Evolutionary conservation across 2,329 filamentous ascomycete species (phyloP), one percentile per base, ranked within the genome.

Genomic region (Aspergillus sp.): DNA sequence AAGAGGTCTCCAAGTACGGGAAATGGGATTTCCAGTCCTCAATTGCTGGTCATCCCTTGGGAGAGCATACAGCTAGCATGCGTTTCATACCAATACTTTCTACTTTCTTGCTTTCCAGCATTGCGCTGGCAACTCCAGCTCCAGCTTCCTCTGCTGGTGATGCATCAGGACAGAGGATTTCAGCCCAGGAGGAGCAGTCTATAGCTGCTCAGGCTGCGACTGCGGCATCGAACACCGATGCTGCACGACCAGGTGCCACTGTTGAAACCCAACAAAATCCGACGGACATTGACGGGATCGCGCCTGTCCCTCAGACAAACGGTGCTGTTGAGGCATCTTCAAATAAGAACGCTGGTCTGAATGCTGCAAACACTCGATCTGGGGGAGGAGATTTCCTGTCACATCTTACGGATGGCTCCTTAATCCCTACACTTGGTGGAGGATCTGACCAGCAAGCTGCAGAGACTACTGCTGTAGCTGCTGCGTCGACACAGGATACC

Each of bases 61-160:
- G 53, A 56, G 52, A 47, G 49, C 49, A 50, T 47, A 22, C 22
- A 22, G 22, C 22, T 22, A 47, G 24, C 35, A 63, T 63, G 60
- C 60, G 60, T 58, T 57, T 63, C 52, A 61, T 58, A 48, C 49
- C 56, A 24, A 35, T 60, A 35, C 20, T 63, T 46, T 55, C 60
- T 9, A 53, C 55, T 30, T 48, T 63, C 43, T 49, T 63, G 56
- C 60, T 63, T 42, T 63, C 60, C 33, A 55, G 60, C 51, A 54
- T 56, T 17, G 52, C 57, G 49, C 56, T 62, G 50, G 60, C 60
- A 50, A 60, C 57, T 20, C 56, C 59, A 40, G 49, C 56, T 16
- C 55, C 57, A 48, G 50, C 46, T 16, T 60, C 59, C 17, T 54
- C 59, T 26, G 51, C 52, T 46, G 50, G 50, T 13, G 51, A 47